Conservation (phyloP, 306 rosid species). For the Pyrus bretschneideri region DNA sequence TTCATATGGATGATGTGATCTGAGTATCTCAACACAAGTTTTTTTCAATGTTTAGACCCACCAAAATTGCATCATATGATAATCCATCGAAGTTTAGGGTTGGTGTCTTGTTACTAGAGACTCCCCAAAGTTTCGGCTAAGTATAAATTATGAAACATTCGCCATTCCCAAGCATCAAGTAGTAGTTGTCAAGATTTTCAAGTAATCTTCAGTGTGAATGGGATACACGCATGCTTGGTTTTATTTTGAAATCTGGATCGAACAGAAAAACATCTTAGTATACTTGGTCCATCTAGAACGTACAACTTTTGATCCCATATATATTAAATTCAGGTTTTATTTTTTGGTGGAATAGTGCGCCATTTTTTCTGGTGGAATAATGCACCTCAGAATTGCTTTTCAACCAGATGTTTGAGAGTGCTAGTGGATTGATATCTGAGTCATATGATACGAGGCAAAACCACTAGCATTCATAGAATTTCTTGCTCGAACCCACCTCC, state of each 20-base stretch:
- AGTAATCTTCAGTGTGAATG: not conserved
- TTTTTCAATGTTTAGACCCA: not conserved
- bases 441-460: not conserved
- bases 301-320: not conserved
- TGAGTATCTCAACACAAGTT: too few relatives aligned
- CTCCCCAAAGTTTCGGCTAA: too few relatives aligned
- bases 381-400: not conserved
- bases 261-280: not conserved
- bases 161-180: not conserved
- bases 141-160: too few relatives aligned
- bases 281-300: not conserved
- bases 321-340: not conserved
- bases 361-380: too few relatives aligned
- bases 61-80: not conserved
- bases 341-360: too few relatives aligned
- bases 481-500: not conserved
- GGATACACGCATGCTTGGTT: too few relatives aligned
- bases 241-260: not conserved
- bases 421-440: not conserved
- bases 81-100: not conserved
- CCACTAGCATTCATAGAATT: not conserved
- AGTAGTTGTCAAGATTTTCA: not conserved
- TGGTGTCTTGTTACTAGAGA: not conserved
- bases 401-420: not conserved
- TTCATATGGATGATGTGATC: not conserved